A percentile compares a stretch with the other conserved stretches of the same genome.
These are phyloP conservation scores for Cercophora newfieldiana DNA, from an alignment of 495 filamentous ascomycete genomes.

Conservation along the genomic window DNA sequence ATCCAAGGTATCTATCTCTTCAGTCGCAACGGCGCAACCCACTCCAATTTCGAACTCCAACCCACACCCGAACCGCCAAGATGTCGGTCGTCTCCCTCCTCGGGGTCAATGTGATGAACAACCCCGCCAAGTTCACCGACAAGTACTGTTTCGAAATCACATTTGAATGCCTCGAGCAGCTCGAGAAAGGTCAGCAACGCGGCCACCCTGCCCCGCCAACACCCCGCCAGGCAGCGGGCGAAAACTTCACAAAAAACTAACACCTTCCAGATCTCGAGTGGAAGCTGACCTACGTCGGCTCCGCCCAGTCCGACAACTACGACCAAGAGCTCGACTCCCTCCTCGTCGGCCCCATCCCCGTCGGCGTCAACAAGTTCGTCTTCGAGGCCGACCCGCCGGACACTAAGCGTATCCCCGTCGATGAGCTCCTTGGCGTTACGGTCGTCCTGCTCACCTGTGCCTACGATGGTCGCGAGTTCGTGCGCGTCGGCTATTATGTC, in stretches of 20 bases:
- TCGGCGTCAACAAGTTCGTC: slow-evolving; percentile 97
- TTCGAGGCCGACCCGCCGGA: slow-evolving; percentile 95
- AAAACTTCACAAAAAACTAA: slow-evolving; percentile 9
- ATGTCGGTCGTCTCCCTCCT: slow-evolving; percentile 98
- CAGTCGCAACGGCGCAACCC: not conserved
- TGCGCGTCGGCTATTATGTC: slow-evolving; percentile 97
- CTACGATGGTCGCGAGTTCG: slow-evolving; percentile 95
- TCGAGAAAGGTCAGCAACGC: slow-evolving; percentile 74
- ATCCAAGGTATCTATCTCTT: not conserved
- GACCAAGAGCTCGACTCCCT: slow-evolving; percentile 97
- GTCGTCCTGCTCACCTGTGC: slow-evolving; percentile 95
- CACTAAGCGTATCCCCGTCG: slow-evolving; percentile 82
- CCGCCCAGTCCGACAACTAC: slow-evolving; percentile 94
- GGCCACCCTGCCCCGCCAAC: not conserved
- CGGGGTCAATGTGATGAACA: slow-evolving; percentile 92
- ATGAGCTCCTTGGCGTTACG: slow-evolving; percentile 94
- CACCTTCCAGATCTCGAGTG: slow-evolving; percentile 83
- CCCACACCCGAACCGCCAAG: slow-evolving; percentile 37
- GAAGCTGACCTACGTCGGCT: slow-evolving; percentile 98
- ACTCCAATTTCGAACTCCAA: slow-evolving; percentile 6
- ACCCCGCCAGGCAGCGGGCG: not conserved
- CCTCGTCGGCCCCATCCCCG: slow-evolving; percentile 92
- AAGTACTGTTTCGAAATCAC: slow-evolving; percentile 97
- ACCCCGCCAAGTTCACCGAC: slow-evolving; percentile 85
- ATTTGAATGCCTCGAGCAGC: slow-evolving; percentile 88